Evolutionary conservation across 2,329 filamentous ascomycete species (phyloP).

Genomic region (Beauveria varroae): DNA sequence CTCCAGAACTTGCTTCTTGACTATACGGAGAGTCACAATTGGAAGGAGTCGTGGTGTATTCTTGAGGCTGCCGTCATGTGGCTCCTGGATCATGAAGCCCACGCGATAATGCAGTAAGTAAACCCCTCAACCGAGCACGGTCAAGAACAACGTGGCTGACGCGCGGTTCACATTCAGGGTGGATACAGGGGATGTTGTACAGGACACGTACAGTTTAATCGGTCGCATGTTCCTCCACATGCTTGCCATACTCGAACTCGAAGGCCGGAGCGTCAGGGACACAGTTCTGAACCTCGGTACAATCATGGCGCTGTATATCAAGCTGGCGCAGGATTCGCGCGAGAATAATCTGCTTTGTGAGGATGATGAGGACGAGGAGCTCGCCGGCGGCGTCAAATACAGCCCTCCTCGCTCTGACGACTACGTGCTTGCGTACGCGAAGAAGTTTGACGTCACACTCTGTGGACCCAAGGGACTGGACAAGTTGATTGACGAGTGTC

Average conservation of each 20-base stretch:
- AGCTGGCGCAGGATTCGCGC: not conserved
- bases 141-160: not conserved
- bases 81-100: not conserved
- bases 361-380: not conserved
- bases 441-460: not conserved
- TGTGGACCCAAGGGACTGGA: not conserved
- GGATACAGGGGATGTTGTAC: not conserved
- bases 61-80: not conserved
- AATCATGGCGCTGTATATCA: not conserved
- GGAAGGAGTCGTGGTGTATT: not conserved
- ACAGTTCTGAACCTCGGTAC: not conserved
- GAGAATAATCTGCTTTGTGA: not conserved
- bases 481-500: not conserved
- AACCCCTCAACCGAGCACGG: no score
- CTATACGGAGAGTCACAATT: not conserved
- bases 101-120: not conserved
- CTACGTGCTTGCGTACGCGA: constrained; percentile 1
- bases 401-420: not conserved
- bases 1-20: not conserved
- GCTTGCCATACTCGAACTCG: not conserved
- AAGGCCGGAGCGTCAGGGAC: not conserved
- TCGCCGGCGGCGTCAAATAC: not conserved
- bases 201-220: not conserved
- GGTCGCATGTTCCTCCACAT: not conserved
- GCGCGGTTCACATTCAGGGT: not conserved